Evolutionary conservation across 208 protist species (phyloP), one percentile per base, ranked within the genome.

Genomic region (Lotmaria passim): DNA sequence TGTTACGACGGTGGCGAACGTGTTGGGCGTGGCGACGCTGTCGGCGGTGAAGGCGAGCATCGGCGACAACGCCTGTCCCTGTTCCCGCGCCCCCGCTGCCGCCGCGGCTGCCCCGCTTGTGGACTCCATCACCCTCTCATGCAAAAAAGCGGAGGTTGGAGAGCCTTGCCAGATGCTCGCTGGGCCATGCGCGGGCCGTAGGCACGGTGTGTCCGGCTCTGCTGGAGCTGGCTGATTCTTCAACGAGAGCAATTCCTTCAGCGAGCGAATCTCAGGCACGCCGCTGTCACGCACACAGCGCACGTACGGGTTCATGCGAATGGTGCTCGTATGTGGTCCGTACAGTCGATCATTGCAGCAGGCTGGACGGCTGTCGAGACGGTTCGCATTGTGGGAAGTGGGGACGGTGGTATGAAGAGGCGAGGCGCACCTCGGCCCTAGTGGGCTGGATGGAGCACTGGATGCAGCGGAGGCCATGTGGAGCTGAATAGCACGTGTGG

Each of bases 21-120:
- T 90, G 58, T 90, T 86, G 11, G 85, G 85, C 1, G 85, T 90
- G 7, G 82, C 75, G 19, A 90, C 77, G 36, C 85, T 77, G 58
- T 87, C 79, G 5, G 78, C 46, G 0, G 82, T 86, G 63, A 90
- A 90, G 44, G 63, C 59, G 11, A 90, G 53, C 34, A 51, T 31
- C 24, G 72, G 69, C 15, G 77, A 75, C 10, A 23, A 34, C 28
- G 31, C 60, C n/a, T 48, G 33, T 19, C 28, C 19, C 19, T 47
- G 23, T 7, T 21, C 19, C 57, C 39, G 28, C 47, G 26, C 28
- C 41, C 7, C 38, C 53, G 24, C n/a, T 3, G 12, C 24, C 7
- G 19, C 19, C 6, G 36, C 19, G 21, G 43, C 43, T 7, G 15
- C 15, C 14, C 15, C 15, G 6, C 15, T 19, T 21, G 11, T 17